These are phyloP conservation scores for Geotrichum citri-aurantii DNA, from an alignment of 1,139 yeast genomes.

Conservation along the genomic window DNA sequence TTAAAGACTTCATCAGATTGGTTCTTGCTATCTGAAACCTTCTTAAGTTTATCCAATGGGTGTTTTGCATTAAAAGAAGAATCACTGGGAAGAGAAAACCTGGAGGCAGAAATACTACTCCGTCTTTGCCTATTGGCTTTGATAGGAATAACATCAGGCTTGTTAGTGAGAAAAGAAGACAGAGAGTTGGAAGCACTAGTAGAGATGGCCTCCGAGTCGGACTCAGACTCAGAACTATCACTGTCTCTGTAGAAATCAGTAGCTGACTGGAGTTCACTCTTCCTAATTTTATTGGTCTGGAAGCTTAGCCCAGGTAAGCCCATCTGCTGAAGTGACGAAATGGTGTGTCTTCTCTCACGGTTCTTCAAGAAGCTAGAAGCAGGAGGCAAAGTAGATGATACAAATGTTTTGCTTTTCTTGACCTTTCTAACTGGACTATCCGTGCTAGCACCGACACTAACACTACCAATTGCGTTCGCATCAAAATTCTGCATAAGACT, in stretches of 20 bases:
- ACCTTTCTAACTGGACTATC: neutral
- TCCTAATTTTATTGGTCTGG: conserved; percentile 50
- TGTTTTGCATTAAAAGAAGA: neutral
- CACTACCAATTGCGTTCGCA: conserved; percentile 11
- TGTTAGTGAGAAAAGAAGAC: conserved; percentile 1
- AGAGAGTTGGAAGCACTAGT: conserved; percentile 7
- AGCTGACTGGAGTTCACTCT: conserved; percentile 35
- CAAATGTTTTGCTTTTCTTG: neutral
- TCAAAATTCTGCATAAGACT: conserved; percentile 12
- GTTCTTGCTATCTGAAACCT: neutral
- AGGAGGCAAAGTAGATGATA: conserved; percentile 5
- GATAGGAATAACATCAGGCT: neutral
- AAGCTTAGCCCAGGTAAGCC: conserved; percentile 66
- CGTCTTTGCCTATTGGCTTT: neutral
- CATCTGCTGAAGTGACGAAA: conserved; percentile 47
- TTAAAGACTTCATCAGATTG: neutral
- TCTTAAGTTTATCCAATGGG: neutral
- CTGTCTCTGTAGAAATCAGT: conserved; percentile 29
- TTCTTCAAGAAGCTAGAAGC: conserved; percentile 8
- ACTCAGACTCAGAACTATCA: conserved; percentile 23
- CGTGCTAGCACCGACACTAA: conserved; percentile 6
- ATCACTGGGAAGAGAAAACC: neutral
- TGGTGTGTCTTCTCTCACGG: conserved; percentile 32
- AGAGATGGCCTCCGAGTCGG: conserved; percentile 20
- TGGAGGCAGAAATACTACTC: neutral